Conservation (phyloP, 2,329 filamentous ascomycete genomes). For the Fusarium sp. region DNA sequence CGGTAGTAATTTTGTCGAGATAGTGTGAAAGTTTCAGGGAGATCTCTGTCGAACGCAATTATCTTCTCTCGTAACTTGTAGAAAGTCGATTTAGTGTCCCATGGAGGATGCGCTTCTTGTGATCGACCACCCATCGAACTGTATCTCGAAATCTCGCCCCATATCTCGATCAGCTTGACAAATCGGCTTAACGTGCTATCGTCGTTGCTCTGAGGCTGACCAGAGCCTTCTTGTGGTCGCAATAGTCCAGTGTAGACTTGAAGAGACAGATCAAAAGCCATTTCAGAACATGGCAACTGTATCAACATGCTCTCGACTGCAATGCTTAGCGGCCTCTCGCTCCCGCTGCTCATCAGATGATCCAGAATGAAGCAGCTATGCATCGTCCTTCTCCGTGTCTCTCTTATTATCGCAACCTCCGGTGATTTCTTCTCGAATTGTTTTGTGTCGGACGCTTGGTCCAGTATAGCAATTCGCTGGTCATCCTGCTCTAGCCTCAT, state of each 20-base stretch:
- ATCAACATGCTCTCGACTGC: constrained; percentile 51
- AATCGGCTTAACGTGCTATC: constrained; percentile 62
- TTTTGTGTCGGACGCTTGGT: background rate
- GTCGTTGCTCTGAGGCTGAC: constrained; percentile 43
- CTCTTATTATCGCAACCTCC: constrained; percentile 1
- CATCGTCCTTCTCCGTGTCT: constrained; percentile 71
- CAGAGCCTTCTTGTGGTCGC: constrained; percentile 7
- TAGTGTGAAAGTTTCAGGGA: constrained; percentile 66
- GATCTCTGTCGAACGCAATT: constrained; percentile 44
- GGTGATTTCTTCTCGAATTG: background rate
- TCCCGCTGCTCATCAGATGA: constrained; percentile 71
- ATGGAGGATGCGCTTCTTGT: constrained; percentile 63
- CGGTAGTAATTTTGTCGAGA: constrained; percentile 48
- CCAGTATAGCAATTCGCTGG: background rate
- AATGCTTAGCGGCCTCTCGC: constrained; percentile 67
- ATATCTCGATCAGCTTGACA: constrained; percentile 65
- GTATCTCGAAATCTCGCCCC: constrained; percentile 66
- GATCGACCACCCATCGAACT: constrained; percentile 61
- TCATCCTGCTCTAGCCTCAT: constrained; percentile 9
- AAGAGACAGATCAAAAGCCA: constrained; percentile 67
- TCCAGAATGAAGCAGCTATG: constrained; percentile 80
- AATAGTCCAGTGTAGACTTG: constrained; percentile 64
- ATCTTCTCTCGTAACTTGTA: constrained; percentile 60
- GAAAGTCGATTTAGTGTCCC: constrained; percentile 65
- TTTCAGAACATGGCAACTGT: constrained; percentile 11